These are phyloP conservation scores for Xylaria longipes DNA, from an alignment of 495 filamentous ascomycete genomes.

Conservation along the genomic window DNA sequence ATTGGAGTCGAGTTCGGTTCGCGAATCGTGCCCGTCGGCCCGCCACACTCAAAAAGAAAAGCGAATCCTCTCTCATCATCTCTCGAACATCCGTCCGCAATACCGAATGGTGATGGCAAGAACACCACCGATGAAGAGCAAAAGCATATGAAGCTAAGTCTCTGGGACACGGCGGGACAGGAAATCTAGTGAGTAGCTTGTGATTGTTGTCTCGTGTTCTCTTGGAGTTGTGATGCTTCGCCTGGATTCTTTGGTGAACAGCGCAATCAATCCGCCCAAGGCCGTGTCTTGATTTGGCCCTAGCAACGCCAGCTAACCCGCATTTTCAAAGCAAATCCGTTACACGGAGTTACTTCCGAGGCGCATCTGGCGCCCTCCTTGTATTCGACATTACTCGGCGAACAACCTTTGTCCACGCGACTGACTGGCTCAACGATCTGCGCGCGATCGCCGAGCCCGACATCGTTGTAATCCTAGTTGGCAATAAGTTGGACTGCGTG, in stretches of 20 bases:
- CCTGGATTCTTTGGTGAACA: neutral
- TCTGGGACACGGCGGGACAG: conserved; percentile 98
- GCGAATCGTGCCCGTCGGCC: conserved; percentile 89
- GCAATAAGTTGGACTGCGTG: conserved; percentile 81
- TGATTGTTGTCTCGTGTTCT: neutral
- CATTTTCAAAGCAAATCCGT: conserved; percentile 68
- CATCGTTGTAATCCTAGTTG: conserved; percentile 92
- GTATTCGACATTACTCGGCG: conserved; percentile 93
- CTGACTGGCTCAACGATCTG: conserved; percentile 90
- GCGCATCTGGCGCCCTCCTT: conserved; percentile 87
- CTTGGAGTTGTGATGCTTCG: neutral
- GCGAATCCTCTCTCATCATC: conserved; percentile 27
- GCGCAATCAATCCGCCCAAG: neutral
- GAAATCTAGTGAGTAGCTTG: conserved; percentile 64
- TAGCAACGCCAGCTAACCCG: conserved; percentile 11
- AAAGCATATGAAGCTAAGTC: conserved; percentile 75
- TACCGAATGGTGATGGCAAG: conserved; percentile 28
- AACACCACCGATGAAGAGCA: conserved; percentile 47
- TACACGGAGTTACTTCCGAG: conserved; percentile 93
- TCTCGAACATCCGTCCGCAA: conserved; percentile 40
- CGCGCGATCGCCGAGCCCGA: conserved; percentile 90
- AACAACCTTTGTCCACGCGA: conserved; percentile 83
- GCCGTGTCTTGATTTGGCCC: neutral
- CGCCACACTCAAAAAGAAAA: conserved; percentile 61
- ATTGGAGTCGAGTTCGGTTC: conserved; percentile 98